Base-by-base conservation (phyloP, 2,329 filamentous ascomycete species). In the Elsinoe arachidis region DNA sequence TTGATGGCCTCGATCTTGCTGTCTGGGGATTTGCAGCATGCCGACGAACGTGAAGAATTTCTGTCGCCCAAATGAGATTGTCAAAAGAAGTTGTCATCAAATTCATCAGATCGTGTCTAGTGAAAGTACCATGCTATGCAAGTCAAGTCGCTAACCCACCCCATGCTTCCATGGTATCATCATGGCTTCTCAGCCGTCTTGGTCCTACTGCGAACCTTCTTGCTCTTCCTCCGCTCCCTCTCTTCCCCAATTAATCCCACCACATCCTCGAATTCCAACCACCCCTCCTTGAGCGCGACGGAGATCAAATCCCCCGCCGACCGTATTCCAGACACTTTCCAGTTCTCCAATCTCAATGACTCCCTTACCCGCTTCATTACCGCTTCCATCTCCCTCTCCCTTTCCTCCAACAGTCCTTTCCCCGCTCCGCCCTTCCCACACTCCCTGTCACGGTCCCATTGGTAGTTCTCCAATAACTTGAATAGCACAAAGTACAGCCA, bases 401-500 rank as follows among this genome's bases (percentile, higher is more conserved):
- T 69, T 52, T 71, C 17, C n/a, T 17, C 38, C 23, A 54, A 17
- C 10, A 34, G 21, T 11, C 21, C 19, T 14, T 58, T 46, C 14
- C 37, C 35, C 30, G 7, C 35, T 33, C 38, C 49, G 30, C 9
- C 61, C 12, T 41, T 38, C 51, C 21, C 63, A 55, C 14, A 63
- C 56, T 1, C 60, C 43, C 1, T 60, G 44, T 1, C 63, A 59
- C 1, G 14, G 41, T 15, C 2, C 62, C 34, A 5, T 59, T 55
- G 75, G 68, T 37, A 26, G 2, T 56, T 47, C 44, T 69, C 64
- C 21, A 84, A 68, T 0, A 86, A 72, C 61, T 78, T 79, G 59
- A 77, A 74, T 11, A 85, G 73, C 3, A 86, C 69, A 64, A 83
- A 84, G 52, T 82, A 77, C 19, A 84, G 68, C 83, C 83, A 86